These are phyloP conservation scores for Plasmodium vivax DNA, from an alignment of 169 alveolate species.

Conservation along the genomic window DNA sequence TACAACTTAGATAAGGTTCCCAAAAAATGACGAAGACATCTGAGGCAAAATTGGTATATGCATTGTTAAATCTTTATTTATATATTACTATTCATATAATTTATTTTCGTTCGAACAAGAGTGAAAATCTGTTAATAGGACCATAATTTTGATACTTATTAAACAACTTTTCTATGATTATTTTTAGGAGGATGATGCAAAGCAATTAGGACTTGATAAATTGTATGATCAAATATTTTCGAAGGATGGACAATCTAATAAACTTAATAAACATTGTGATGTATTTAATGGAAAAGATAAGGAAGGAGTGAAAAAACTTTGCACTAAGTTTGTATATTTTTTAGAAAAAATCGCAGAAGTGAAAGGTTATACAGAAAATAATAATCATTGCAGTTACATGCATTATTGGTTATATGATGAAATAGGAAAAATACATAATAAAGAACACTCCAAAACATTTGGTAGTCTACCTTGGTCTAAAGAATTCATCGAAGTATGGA, in stretches of 20 bases:
- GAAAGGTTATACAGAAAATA: background rate
- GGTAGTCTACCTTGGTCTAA: background rate
- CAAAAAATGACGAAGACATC: background rate
- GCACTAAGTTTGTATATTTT: background rate
- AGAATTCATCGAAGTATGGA: background rate
- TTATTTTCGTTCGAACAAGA: background rate
- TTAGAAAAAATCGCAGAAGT: background rate
- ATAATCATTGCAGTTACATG: background rate
- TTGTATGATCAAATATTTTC: background rate
- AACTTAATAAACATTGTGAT: background rate
- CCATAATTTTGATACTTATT: background rate
- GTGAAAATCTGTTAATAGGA: background rate
- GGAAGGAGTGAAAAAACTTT: background rate
- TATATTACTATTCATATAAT: background rate
- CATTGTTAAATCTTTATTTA: background rate
- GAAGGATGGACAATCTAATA: background rate
- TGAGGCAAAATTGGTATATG: background rate
- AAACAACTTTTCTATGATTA: too few relatives aligned
- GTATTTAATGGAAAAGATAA: background rate
- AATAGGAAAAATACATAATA: background rate
- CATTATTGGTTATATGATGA: background rate
- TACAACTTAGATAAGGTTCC: background rate
- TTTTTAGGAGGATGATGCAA: background rate
- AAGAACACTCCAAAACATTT: background rate
- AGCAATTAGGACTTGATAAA: background rate